phyloP scores from a whole-genome alignment of 805 yeast species.

The Spathaspora gorwiae region DNA sequence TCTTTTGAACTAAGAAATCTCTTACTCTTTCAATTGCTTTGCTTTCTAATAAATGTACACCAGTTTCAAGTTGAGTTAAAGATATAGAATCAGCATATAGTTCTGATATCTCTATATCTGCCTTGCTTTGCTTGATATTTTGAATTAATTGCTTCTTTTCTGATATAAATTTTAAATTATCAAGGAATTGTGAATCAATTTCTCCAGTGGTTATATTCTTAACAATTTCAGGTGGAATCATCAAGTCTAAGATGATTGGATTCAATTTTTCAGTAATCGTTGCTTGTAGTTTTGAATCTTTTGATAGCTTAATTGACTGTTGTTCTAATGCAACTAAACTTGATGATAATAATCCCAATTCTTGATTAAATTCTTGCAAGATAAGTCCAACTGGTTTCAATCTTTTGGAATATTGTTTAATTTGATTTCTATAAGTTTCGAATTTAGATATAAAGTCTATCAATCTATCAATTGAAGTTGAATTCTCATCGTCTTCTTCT shows the following conservation, averaged over 20 bases:
- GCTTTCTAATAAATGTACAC: conserved; percentile 47
- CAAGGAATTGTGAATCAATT: conserved; percentile 60
- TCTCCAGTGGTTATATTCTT: conserved; percentile 54
- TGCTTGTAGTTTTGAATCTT: conserved; percentile 23
- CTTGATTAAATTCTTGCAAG: conserved; percentile 52
- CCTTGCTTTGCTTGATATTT: conserved; percentile 4
- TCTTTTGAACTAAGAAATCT: conserved; percentile 58
- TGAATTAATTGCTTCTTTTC: conserved; percentile 57
- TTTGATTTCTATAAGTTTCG: conserved; percentile 18
- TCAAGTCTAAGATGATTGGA: conserved; percentile 70
- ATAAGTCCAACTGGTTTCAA: conserved; percentile 51
- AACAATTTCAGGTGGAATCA: conserved; percentile 71
- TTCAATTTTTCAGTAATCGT: conserved; percentile 44
- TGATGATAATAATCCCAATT: conserved; percentile 32
- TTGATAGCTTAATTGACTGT: conserved; percentile 27
- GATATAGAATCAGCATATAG: conserved; percentile 12
- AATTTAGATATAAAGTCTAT: conserved; percentile 1
- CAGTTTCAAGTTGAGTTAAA: conserved; percentile 25
- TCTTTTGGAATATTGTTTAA: conserved; percentile 27
- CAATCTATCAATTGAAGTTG: neutral
- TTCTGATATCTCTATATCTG: neutral
- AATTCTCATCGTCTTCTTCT: neutral
- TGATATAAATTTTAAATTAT: conserved; percentile 51
- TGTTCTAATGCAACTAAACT: conserved; percentile 29
- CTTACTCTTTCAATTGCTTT: conserved; percentile 75